Percentiles rank a stretch among this genome's conserved stretches.
Evolutionary conservation across 2,329 filamentous ascomycete genomes (phyloP).

Genomic region (Diaporthe humulicola): DNA sequence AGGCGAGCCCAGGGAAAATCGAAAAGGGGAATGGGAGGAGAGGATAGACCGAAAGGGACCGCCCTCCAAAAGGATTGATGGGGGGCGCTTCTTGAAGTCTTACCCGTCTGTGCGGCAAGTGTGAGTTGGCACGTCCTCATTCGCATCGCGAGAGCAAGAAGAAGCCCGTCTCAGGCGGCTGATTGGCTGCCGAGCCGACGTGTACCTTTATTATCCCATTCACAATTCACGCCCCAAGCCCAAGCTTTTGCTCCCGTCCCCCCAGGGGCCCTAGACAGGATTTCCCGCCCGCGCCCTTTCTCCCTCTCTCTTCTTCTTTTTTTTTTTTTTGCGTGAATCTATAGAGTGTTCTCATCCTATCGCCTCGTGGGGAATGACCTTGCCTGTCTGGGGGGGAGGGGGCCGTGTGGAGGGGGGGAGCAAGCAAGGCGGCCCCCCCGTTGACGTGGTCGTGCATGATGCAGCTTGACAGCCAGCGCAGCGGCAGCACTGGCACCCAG

Average conservation of each 20-base stretch:
- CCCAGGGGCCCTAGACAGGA: neutral
- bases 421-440: conserved; percentile 9
- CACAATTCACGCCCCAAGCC: neutral
- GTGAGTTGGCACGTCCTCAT: conserved; percentile 34
- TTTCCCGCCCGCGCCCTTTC: neutral
- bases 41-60: neutral
- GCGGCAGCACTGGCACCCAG: neutral
- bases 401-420: conserved; percentile 13
- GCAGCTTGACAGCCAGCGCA: conserved; percentile 34
- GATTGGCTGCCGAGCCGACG: conserved; percentile 35
- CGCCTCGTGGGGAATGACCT: conserved; percentile 3
- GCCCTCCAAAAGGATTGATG: conserved; percentile 7
- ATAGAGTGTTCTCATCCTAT: conserved; percentile 16
- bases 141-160: conserved; percentile 35
- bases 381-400: conserved; percentile 8
- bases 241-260: conserved; percentile 1
- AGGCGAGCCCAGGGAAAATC: neutral
- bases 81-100: conserved; percentile 35
- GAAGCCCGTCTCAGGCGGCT: conserved; percentile 32
- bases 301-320: neutral
- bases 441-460: conserved; percentile 36
- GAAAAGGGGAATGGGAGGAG: neutral
- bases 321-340: neutral
- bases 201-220: conserved; percentile 15
- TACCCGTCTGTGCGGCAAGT: conserved; percentile 33